A percentile compares a stretch with the other conserved stretches of the same genome.
Evolutionary conservation across 2,329 filamentous ascomycete genomes (phyloP).

Genomic region (Phaeosphaeriaceae sp.): DNA sequence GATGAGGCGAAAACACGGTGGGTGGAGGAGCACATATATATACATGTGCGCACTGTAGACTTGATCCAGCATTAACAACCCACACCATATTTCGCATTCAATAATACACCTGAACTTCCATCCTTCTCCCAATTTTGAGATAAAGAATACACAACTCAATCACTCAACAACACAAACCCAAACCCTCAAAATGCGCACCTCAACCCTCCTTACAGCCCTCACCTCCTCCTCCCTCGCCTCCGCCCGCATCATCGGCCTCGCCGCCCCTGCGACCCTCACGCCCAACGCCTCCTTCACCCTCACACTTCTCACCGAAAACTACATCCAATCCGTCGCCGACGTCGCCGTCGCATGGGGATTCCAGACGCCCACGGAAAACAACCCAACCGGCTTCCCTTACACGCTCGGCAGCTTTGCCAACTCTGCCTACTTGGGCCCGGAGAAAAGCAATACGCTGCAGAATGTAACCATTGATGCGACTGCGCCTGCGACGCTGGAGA

Average conservation of each 20-base stretch:
- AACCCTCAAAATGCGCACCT: constrained; percentile 18
- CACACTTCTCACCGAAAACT: constrained; percentile 51
- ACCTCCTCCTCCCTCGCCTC: constrained; percentile 26
- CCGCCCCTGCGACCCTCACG: constrained; percentile 51
- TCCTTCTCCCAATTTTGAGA: no score
- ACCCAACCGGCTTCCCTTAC: constrained; percentile 27
- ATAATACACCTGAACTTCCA: no score
- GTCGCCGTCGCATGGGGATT: constrained; percentile 56
- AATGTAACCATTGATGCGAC: constrained; percentile 32
- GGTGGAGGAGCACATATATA: background rate
- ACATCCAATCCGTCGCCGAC: constrained; percentile 56
- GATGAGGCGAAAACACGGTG: background rate
- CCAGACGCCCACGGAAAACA: constrained; percentile 3
- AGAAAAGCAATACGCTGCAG: constrained; percentile 29
- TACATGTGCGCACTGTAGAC: no score
- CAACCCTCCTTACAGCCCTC: constrained; percentile 20
- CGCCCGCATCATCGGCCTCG: constrained; percentile 55
- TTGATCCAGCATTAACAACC: background rate
- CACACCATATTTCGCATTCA: no score
- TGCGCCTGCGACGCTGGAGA: constrained; percentile 13
- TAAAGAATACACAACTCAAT: background rate
- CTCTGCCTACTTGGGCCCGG: constrained; percentile 49
- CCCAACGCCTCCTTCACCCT: constrained; percentile 49
- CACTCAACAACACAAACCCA: constrained; percentile 2
- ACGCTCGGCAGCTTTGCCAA: constrained; percentile 40